Percentiles rank a stretch among this genome's conserved stretches.
Evolutionary conservation across 1,284 basidiomycete species (phyloP).

Genomic region (Peniophora sp.): DNA sequence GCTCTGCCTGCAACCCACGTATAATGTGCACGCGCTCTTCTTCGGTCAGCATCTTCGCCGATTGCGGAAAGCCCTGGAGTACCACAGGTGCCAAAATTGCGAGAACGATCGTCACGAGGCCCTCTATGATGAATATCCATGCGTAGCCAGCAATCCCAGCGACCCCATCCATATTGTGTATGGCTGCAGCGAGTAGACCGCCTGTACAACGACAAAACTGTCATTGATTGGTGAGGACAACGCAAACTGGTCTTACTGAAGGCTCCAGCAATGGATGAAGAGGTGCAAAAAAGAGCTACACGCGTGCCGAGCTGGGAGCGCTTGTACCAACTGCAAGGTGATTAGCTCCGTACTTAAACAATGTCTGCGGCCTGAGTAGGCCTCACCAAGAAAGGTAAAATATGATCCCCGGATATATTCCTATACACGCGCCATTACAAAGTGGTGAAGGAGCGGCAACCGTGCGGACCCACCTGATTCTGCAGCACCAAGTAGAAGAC

Average conservation of each 20-base stretch:
- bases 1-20: conserved; percentile 38
- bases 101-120: conserved; percentile 28
- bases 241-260: conserved; percentile 38
- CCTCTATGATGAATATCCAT: conserved; percentile 73
- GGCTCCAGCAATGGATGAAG: conserved; percentile 61
- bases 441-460: not conserved
- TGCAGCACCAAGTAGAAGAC: not conserved
- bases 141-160: conserved; percentile 52
- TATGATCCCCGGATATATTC: conserved; percentile 28
- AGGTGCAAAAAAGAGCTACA: conserved; percentile 65
- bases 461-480: conserved; percentile 15
- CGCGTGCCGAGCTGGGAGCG: conserved; percentile 62
- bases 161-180: conserved; percentile 61
- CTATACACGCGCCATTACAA: not conserved
- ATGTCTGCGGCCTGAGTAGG: not conserved
- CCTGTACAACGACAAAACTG: conserved; percentile 21
- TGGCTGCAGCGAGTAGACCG: conserved; percentile 55
- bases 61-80: conserved; percentile 53
- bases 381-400: conserved; percentile 29
- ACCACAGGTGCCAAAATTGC: conserved; percentile 46
- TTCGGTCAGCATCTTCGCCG: conserved; percentile 47
- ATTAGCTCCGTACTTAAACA: not conserved
- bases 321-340: conserved; percentile 26
- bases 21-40: conserved; percentile 43
- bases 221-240: not conserved